Base-by-base conservation (phyloP, 352 stramenopile species). In the Thalassiosira hispida region DNA sequence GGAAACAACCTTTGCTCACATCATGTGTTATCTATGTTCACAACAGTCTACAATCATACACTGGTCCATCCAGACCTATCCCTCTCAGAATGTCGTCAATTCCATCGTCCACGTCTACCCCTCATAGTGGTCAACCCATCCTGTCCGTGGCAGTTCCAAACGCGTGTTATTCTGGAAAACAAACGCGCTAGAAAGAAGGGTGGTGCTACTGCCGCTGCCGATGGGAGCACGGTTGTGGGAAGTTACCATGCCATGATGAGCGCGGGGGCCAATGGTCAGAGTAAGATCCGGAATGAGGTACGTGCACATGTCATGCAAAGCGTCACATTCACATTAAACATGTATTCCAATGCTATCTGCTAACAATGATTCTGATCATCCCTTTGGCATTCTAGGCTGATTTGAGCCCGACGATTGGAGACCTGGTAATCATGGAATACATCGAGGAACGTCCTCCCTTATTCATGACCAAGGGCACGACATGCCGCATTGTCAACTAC, bases 401-500 rank as follows among this genome's bases (percentile, higher is more conserved):
- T 79, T 72, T 94, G n/a, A 83, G 55, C 56, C 78, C 89, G 6
- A 81, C 80, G 0, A 78, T 89, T 60, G 89, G 89, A 29, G 84
- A 92, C 33, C 62, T 93, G 2, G 73, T 92, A 9, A 25, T 93
- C 7, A 25, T 92, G 1, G 89, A 94, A 72, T 94, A 93, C 42
- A 84, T 59, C 31, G 89, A 94, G 68, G 89, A 94, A 74, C 75
- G 86, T n/a, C 89, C 86, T 33, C 86, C 83, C 4, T 63, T 94
- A 22, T 79, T 88, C 71, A 79, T 94, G 65, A 87, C 78, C 7
- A 94, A 92, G 66, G 89, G 86, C 1, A 91, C 90, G 77, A 83
- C 83, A 2, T 86, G 71, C 40, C 87, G 89, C 71, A 92, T 94
- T 64, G 84, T 94, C 0, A 94, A 91, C 52, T 94, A 92, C 64